Evolutionary conservation across 306 rosid genomes (phyloP).

Genomic region (Malus orientalis): DNA sequence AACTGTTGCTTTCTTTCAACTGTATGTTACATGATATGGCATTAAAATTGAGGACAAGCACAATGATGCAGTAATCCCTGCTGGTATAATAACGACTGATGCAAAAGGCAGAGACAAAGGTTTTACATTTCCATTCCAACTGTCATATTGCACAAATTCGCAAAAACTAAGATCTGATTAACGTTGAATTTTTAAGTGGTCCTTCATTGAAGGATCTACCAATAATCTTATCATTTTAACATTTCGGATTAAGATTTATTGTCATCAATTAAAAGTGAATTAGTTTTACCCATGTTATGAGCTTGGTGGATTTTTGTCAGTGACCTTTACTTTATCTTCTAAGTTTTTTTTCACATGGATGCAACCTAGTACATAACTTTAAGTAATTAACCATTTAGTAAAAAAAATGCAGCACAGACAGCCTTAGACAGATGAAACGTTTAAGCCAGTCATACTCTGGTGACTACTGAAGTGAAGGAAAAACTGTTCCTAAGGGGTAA

Average conservation of each 20-base stretch:
- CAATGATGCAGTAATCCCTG: background rate
- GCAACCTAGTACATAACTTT: background rate
- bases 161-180: background rate
- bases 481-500: background rate
- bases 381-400: background rate
- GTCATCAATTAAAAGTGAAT: background rate
- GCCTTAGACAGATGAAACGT: background rate
- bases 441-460: background rate
- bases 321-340: background rate
- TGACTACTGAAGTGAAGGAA: background rate
- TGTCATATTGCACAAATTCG: background rate
- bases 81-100: background rate
- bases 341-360: background rate
- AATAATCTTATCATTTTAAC: background rate
- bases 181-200: background rate
- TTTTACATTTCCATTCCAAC: background rate
- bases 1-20: background rate
- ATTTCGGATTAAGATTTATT: background rate
- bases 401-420: background rate
- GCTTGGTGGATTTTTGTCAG: background rate
- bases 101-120: background rate
- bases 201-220: background rate
- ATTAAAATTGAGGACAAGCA: background rate
- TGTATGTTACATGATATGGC: background rate
- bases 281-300: background rate